Evolutionary conservation across 495 filamentous ascomycete genomes (phyloP).

Genomic region (Lasiosphaeria hispida): DNA sequence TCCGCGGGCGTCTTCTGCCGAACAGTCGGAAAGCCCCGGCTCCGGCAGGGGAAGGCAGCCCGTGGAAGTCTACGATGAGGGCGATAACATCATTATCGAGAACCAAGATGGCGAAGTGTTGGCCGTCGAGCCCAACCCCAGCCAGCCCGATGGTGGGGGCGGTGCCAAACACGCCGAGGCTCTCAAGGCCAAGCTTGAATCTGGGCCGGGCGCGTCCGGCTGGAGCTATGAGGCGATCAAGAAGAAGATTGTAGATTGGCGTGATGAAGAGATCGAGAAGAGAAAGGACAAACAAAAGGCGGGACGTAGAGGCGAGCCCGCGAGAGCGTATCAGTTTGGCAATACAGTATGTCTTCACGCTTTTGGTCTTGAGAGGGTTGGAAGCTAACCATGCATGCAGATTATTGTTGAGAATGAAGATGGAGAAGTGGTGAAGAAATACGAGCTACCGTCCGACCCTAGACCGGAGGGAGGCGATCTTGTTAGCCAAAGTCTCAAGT

Average conservation of each 20-base stretch:
- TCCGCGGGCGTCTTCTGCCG: conserved; percentile 17
- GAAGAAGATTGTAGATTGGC: conserved; percentile 49
- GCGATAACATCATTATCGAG: conserved; percentile 77
- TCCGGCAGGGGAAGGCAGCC: conserved; percentile 36
- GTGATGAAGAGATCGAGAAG: conserved; percentile 58
- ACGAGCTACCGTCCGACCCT: conserved; percentile 67
- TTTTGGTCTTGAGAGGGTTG: neutral
- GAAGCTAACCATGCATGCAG: conserved; percentile 32
- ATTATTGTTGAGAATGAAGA: conserved; percentile 98
- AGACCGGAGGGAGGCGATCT: conserved; percentile 36
- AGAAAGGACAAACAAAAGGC: conserved; percentile 56
- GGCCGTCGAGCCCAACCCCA: conserved; percentile 28
- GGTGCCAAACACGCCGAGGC: conserved; percentile 27
- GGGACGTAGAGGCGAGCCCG: conserved; percentile 55
- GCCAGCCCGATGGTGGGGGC: conserved; percentile 20
- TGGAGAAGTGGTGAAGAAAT: conserved; percentile 96
- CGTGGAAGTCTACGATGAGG: conserved; percentile 77
- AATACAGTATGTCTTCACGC: conserved; percentile 58
- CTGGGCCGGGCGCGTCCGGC: conserved; percentile 39
- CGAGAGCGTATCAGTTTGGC: conserved; percentile 91
- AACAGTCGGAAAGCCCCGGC: conserved; percentile 20
- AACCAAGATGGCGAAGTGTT: conserved; percentile 87
- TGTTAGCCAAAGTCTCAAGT: conserved; percentile 45
- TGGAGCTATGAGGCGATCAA: conserved; percentile 45
- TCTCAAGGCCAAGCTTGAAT: conserved; percentile 44